phyloP scores from a whole-genome alignment of 1,284 basidiomycete genomes.

The Ganoderma sp. region DNA sequence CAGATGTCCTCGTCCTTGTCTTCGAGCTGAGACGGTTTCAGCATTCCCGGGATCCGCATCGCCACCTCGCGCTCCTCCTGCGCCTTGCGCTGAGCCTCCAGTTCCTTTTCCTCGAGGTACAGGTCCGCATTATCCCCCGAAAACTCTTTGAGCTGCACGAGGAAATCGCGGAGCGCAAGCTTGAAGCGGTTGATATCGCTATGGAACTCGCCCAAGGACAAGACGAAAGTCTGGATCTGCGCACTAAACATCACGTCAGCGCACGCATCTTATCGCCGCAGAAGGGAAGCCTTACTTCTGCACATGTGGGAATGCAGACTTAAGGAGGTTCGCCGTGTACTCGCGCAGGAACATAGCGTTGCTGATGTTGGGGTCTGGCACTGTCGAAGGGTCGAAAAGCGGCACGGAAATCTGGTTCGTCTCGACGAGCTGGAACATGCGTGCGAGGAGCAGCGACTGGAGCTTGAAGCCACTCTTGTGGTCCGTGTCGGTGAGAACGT shows the following conservation, averaged over 20 bases:
- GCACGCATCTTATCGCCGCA: not conserved
- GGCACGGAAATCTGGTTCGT: constrained; percentile 83
- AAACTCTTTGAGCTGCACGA: constrained; percentile 94
- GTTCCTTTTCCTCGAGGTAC: constrained; percentile 95
- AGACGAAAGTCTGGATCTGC: constrained; percentile 83
- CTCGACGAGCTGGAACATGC: constrained; percentile 94
- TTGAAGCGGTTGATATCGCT: constrained; percentile 95
- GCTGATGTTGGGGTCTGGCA: constrained; percentile 76
- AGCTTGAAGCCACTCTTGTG: constrained; percentile 98
- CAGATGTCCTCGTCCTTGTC: constrained; percentile 89
- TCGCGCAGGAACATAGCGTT: constrained; percentile 88
- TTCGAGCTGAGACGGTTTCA: constrained; percentile 94
- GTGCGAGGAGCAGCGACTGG: constrained; percentile 87
- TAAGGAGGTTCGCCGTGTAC: constrained; percentile 87
- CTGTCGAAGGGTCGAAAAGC: constrained; percentile 82
- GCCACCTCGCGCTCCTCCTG: constrained; percentile 88
- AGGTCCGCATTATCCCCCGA: constrained; percentile 86
- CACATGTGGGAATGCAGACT: constrained; percentile 90
- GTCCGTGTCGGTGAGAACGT: constrained; percentile 96
- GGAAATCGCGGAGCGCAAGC: constrained; percentile 89
- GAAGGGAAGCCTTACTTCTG: constrained; percentile 61
- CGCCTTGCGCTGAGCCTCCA: constrained; percentile 71
- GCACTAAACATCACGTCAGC: constrained; percentile 45
- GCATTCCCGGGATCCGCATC: constrained; percentile 96
- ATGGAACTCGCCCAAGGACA: constrained; percentile 84